Evolutionary conservation across 805 yeast species (phyloP).

Genomic region (Pichia phayaonensis): DNA sequence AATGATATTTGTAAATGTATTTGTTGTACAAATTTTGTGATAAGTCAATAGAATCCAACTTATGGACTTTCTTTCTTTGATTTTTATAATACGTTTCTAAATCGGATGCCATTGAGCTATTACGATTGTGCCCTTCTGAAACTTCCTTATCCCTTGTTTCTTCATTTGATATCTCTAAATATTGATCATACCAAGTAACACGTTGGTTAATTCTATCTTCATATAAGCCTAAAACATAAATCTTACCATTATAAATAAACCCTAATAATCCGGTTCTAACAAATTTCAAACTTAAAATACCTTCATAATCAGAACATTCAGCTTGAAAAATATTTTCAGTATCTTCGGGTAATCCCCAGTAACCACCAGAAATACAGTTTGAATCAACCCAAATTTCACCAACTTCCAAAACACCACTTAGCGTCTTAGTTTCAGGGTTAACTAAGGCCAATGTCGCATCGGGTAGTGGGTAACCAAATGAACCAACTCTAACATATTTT

Average conservation of each 20-base stretch:
- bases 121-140: not conserved
- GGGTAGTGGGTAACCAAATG: constrained; percentile 92
- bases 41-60: constrained; percentile 2
- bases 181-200: constrained; percentile 56
- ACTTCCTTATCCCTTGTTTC: not conserved
- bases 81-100: not conserved
- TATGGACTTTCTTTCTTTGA: not conserved
- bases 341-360: constrained; percentile 63
- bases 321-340: constrained; percentile 78
- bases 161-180: constrained; percentile 18
- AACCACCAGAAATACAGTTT: constrained; percentile 84
- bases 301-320: constrained; percentile 64
- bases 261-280: constrained; percentile 89
- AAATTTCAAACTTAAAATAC: constrained; percentile 67
- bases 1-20: constrained; percentile 51
- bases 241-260: constrained; percentile 77
- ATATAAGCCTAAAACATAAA: constrained; percentile 80
- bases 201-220: constrained; percentile 87
- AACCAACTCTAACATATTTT: constrained; percentile 62
- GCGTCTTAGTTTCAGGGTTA: constrained; percentile 78
- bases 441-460: constrained; percentile 92
- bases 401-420: constrained; percentile 69
- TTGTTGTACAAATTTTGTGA: constrained; percentile 5
- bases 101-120: not conserved
- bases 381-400: constrained; percentile 99